Conservation (phyloP, 495 filamentous ascomycete genomes). For the Penicillium arizonense region DNA sequence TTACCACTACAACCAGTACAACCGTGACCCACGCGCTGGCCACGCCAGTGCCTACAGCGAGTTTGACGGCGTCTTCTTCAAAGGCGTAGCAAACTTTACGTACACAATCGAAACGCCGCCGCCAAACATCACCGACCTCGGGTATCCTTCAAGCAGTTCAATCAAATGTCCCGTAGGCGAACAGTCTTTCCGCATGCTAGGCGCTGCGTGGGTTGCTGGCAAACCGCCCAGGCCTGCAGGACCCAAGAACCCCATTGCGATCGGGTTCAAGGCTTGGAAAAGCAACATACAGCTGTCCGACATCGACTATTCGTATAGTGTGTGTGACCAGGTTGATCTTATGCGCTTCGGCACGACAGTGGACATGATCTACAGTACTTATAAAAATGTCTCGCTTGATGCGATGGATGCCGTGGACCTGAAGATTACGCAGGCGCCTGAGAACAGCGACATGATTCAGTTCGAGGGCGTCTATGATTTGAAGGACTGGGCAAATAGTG, state of each 20-base stretch:
- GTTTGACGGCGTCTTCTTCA: slow-evolving; percentile 2
- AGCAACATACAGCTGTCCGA: slow-evolving; percentile 1
- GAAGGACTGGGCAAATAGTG: background rate
- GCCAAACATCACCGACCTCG: background rate
- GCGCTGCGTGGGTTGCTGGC: slow-evolving; percentile 3
- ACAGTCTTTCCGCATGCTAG: slow-evolving; percentile 3
- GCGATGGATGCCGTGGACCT: slow-evolving; percentile 4
- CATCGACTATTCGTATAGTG: slow-evolving; percentile 5
- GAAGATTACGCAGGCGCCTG: background rate
- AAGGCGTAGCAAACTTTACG: background rate
- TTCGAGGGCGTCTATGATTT: slow-evolving; percentile 4
- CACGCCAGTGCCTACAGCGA: slow-evolving; percentile 1
- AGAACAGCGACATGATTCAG: background rate
- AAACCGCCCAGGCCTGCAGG: background rate
- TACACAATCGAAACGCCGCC: background rate
- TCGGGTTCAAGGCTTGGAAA: slow-evolving; percentile 4
- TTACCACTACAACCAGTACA: background rate
- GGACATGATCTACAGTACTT: background rate
- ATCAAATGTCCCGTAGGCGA: slow-evolving; percentile 1
- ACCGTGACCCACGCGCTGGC: background rate
- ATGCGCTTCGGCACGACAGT: background rate
- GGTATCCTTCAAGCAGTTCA: background rate
- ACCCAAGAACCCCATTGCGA: background rate
- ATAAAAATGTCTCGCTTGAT: background rate
- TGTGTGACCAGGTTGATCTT: background rate